These are phyloP conservation scores for Pichia inconspicua DNA, from an alignment of 1,139 yeast genomes.

Conservation along the genomic window DNA sequence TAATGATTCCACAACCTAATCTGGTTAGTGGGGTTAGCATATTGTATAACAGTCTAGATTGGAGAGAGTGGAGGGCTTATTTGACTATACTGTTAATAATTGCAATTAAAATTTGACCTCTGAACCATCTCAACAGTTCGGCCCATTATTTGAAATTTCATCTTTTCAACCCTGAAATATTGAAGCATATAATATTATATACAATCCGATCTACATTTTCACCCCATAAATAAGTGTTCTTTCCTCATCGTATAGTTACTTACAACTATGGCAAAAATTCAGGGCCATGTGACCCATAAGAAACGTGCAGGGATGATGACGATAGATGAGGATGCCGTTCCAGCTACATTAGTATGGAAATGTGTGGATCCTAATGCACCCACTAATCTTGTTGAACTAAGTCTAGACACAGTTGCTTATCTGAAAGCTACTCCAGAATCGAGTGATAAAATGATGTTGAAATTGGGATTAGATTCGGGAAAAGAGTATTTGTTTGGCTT, in stretches of 20 bases:
- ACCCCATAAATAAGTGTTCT: too few relatives aligned
- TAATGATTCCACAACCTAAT: not conserved
- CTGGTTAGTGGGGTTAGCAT: not conserved
- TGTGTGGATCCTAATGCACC: conserved; percentile 55
- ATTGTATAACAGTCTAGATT: not conserved
- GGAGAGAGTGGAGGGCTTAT: not conserved
- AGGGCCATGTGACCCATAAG: conserved; percentile 61
- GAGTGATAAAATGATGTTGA: conserved; percentile 61
- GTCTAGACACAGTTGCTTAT: conserved; percentile 46
- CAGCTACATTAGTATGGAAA: conserved; percentile 61
- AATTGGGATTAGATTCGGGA: conserved; percentile 36
- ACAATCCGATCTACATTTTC: too few relatives aligned
- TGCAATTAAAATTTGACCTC: too few relatives aligned
- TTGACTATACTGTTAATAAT: too few relatives aligned
- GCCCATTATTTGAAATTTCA: not conserved
- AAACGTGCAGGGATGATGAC: conserved; percentile 62
- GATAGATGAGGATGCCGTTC: conserved; percentile 57
- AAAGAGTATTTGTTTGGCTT: conserved; percentile 43
- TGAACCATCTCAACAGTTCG: too few relatives aligned
- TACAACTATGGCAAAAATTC: conserved; percentile 7
- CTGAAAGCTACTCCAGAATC: conserved; percentile 71
- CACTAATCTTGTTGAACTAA: conserved; percentile 38
- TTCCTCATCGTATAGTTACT: too few relatives aligned
- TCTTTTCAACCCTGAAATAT: not conserved
- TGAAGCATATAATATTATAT: too few relatives aligned